Percentiles rank a stretch among this genome's conserved stretches.
Evolutionary conservation across 306 rosid genomes (phyloP).

Genomic region (Hippophae rhamnoides): DNA sequence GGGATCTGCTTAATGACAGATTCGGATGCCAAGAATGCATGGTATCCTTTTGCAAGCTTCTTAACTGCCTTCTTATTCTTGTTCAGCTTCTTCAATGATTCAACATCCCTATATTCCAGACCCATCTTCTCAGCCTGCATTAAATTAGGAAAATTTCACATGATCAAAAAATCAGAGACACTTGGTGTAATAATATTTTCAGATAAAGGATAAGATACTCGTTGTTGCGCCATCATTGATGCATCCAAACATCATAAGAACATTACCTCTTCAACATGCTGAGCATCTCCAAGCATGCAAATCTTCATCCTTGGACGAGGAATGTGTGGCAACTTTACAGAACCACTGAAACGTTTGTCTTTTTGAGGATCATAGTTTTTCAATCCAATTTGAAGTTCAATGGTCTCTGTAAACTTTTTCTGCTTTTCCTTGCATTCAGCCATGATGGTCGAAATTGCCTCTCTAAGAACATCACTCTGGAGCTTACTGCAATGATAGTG

Average conservation of each 20-base stretch:
- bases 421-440: constrained; percentile 43
- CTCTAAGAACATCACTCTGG: constrained; percentile 26
- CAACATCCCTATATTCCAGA: constrained; percentile 76
- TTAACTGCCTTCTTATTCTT: constrained; percentile 76
- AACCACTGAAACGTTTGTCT: constrained; percentile 18
- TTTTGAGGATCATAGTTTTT: constrained; percentile 83
- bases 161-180: too few relatives aligned
- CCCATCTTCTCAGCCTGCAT: constrained; percentile 71
- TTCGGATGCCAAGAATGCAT: constrained; percentile 84
- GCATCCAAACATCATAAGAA: too few relatives aligned
- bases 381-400: constrained; percentile 79
- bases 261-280: constrained; percentile 79
- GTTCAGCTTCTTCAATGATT: constrained; percentile 66
- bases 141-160: not conserved
- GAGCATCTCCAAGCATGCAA: constrained; percentile 57
- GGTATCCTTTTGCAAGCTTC: constrained; percentile 70
- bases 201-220: too few relatives aligned
- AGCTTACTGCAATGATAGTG: constrained; percentile 30
- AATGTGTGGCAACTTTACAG: too few relatives aligned
- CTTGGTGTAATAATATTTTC: too few relatives aligned
- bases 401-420: constrained; percentile 60
- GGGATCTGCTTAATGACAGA: too few relatives aligned
- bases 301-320: too few relatives aligned
- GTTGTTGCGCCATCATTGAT: too few relatives aligned
- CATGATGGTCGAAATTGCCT: constrained; percentile 46